Conservation (phyloP, 2,329 filamentous ascomycete genomes). For the Xylaria sp. region DNA sequence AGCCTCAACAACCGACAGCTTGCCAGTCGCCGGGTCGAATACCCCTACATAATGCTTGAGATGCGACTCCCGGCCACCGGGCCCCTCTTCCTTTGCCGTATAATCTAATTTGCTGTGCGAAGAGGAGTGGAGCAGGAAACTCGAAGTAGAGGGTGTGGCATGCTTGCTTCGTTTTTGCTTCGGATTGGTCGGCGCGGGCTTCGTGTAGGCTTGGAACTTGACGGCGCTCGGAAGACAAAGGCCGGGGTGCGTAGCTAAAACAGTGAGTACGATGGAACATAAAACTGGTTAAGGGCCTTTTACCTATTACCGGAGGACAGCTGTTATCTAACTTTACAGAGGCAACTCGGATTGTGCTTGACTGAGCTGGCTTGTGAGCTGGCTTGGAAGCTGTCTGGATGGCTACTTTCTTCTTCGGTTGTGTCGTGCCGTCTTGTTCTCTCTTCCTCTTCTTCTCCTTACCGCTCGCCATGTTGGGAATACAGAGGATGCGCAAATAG, state of each 20-base stretch:
- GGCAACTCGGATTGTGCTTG: slow-evolving; percentile 57
- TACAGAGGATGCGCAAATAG: not conserved
- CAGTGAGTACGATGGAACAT: slow-evolving; percentile 25
- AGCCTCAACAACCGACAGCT: slow-evolving; percentile 70
- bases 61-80: slow-evolving; percentile 54
- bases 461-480: slow-evolving; percentile 52
- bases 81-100: slow-evolving; percentile 65
- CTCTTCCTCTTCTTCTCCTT: slow-evolving; percentile 66
- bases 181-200: slow-evolving; percentile 49
- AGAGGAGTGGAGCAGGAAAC: slow-evolving; percentile 68
- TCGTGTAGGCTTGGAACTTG: slow-evolving; percentile 62
- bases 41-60: slow-evolving; percentile 74
- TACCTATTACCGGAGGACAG: slow-evolving; percentile 67
- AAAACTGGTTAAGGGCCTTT: slow-evolving; percentile 19
- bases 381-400: slow-evolving; percentile 53
- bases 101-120: slow-evolving; percentile 69
- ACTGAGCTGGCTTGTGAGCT: slow-evolving; percentile 50
- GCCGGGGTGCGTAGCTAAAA: slow-evolving; percentile 56
- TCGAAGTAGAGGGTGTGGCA: slow-evolving; percentile 53
- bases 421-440: slow-evolving; percentile 54
- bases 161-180: slow-evolving; percentile 55
- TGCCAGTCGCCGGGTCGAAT: slow-evolving; percentile 69
- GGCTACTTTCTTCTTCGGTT: slow-evolving; percentile 65
- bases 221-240: slow-evolving; percentile 52
- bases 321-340: slow-evolving; percentile 58